Percentiles rank a stretch among this genome's conserved stretches.
These are phyloP conservation scores for barrel medic (Medicago truncatula) DNA, from an alignment of 306 rosid genomes.

Conservation along the genomic window MtrunA17r5.0-ANR NC_053043.1:34100501-34101000, in stretches of 20 bases:
- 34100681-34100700: neutral
- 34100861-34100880: too few relatives aligned
- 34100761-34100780: slow-evolving; percentile 28
- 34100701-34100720: neutral
- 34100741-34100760: neutral
- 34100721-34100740: slow-evolving; percentile 1
- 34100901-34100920: too few relatives aligned
- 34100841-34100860: too few relatives aligned
- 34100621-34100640: slow-evolving; percentile 86
- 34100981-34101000: too few relatives aligned
- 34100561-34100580: slow-evolving; percentile 63
- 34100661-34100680: neutral
- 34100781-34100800: slow-evolving; percentile 21
- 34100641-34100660: slow-evolving; percentile 41
- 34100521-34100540: slow-evolving; percentile 46
- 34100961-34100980: too few relatives aligned
- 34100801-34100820: neutral
- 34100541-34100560: slow-evolving; percentile 44
- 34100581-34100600: slow-evolving; percentile 97
- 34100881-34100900: too few relatives aligned
- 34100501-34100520: slow-evolving; percentile 47
- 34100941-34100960: too few relatives aligned
- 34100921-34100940: too few relatives aligned
- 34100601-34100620: slow-evolving; percentile 93
- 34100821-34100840: too few relatives aligned